Conservation (phyloP, 768 basidiomycete species). For the Trametes sanguinea region DNA sequence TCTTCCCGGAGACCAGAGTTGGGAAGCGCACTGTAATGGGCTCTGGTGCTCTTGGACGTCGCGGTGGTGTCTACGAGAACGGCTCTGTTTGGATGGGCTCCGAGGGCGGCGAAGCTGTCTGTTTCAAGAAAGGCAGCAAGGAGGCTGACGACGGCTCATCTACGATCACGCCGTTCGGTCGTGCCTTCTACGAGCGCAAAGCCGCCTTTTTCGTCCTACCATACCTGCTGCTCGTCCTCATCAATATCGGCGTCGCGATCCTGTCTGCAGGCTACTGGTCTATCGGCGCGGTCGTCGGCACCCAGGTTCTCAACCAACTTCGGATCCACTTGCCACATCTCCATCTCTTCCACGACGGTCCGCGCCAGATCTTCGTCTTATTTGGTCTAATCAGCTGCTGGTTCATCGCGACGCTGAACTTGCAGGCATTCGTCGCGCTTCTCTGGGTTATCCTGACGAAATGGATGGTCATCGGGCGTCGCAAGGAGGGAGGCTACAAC, state of each 20-base stretch:
- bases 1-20: conserved; percentile 45
- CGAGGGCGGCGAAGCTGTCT: conserved; percentile 42
- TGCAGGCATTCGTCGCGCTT: conserved; percentile 42
- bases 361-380: conserved; percentile 43
- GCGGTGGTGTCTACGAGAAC: conserved; percentile 42
- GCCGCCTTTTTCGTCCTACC: conserved; percentile 46
- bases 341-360: conserved; percentile 39
- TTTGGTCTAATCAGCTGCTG: conserved; percentile 43
- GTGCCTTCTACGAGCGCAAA: conserved; percentile 45
- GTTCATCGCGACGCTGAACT: conserved; percentile 42
- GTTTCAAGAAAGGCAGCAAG: conserved; percentile 20
- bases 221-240: conserved; percentile 38
- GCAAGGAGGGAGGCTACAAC: conserved; percentile 42
- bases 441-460: conserved; percentile 45
- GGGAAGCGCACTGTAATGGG: conserved; percentile 48
- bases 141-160: conserved; percentile 14
- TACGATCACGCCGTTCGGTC: conserved; percentile 44
- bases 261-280: conserved; percentile 47
- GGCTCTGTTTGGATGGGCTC: conserved; percentile 52
- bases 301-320: conserved; percentile 42
- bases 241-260: conserved; percentile 43
- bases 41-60: conserved; percentile 46
- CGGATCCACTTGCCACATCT: conserved; percentile 37
- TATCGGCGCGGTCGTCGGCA: conserved; percentile 41
- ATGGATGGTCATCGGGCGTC: conserved; percentile 45